phyloP scores from a whole-genome alignment of 305 asterid genomes.

The Solanum hybrid region DNA sequence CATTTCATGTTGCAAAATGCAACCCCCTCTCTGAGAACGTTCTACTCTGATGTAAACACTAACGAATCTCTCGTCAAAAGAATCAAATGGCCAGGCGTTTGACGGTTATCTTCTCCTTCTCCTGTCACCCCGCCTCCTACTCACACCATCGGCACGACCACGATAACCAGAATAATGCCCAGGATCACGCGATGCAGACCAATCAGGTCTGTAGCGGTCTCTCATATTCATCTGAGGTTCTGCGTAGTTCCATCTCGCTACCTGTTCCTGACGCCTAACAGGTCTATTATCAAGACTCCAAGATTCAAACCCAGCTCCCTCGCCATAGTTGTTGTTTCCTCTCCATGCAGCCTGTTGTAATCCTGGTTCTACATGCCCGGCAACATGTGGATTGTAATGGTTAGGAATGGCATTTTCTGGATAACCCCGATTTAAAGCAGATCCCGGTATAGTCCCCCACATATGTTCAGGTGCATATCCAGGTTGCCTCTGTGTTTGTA shows the following conservation, averaged over 20 bases:
- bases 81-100: background rate
- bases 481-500: conserved; percentile 12
- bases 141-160: conserved; percentile 25
- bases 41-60: background rate
- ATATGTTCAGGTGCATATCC: conserved; percentile 27
- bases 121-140: conserved; percentile 44
- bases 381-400: conserved; percentile 24
- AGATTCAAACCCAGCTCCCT: conserved; percentile 40
- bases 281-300: conserved; percentile 78
- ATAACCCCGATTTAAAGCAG: conserved; percentile 17
- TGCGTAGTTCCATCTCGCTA: conserved; percentile 23
- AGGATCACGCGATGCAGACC: conserved; percentile 14
- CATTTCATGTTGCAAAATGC: background rate
- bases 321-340: conserved; percentile 23
- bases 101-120: conserved; percentile 29
- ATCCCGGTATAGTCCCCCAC: background rate
- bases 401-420: conserved; percentile 31
- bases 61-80: background rate
- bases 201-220: conserved; percentile 27
- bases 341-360: conserved; percentile 20
- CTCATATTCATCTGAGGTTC: conserved; percentile 26
- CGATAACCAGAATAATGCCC: conserved; percentile 29
- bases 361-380: conserved; percentile 19
- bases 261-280: conserved; percentile 31
- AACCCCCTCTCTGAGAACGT: background rate